These are phyloP conservation scores for Beauveria brongniartii DNA, from an alignment of 2,329 filamentous ascomycete genomes.

Conservation along the genomic window DNA sequence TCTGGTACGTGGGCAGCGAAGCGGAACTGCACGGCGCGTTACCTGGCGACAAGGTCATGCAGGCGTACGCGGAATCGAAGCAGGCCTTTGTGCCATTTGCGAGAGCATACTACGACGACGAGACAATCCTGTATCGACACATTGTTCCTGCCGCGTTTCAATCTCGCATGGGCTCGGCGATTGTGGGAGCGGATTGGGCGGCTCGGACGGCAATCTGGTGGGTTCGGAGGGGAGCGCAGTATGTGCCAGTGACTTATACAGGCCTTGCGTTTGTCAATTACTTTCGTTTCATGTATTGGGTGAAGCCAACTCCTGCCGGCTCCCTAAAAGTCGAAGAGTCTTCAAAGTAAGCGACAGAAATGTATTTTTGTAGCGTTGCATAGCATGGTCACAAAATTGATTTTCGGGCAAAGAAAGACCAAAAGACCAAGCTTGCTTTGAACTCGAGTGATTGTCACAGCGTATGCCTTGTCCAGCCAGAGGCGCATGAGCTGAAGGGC, in stretches of 20 bases:
- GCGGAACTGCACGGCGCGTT: slow-evolving; percentile 16
- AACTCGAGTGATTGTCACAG: no score
- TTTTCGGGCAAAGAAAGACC: no score
- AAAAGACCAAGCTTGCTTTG: no score
- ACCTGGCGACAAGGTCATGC: slow-evolving; percentile 9
- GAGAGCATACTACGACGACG: slow-evolving; percentile 10
- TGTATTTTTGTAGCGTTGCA: background rate
- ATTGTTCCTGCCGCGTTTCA: slow-evolving; percentile 13
- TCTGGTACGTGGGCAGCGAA: slow-evolving; percentile 17
- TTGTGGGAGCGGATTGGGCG: slow-evolving; percentile 14
- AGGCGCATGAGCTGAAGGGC: background rate
- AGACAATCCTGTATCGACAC: slow-evolving; percentile 11
- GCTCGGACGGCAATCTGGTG: slow-evolving; percentile 13
- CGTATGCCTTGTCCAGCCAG: background rate
- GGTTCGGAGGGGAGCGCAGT: slow-evolving; percentile 14
- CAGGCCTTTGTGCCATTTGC: slow-evolving; percentile 13
- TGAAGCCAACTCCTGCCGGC: background rate
- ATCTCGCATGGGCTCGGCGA: slow-evolving; percentile 13
- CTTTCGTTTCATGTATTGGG: slow-evolving; percentile 14
- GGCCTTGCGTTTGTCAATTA: slow-evolving; percentile 13
- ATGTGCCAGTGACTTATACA: slow-evolving; percentile 16
- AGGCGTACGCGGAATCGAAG: slow-evolving; percentile 13
- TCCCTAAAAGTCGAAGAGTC: background rate
- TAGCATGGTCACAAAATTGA: background rate
- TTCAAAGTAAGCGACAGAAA: background rate